phyloP scores from a whole-genome alignment of 78 protist genomes.

The Emiliania huxleyi region DNA sequence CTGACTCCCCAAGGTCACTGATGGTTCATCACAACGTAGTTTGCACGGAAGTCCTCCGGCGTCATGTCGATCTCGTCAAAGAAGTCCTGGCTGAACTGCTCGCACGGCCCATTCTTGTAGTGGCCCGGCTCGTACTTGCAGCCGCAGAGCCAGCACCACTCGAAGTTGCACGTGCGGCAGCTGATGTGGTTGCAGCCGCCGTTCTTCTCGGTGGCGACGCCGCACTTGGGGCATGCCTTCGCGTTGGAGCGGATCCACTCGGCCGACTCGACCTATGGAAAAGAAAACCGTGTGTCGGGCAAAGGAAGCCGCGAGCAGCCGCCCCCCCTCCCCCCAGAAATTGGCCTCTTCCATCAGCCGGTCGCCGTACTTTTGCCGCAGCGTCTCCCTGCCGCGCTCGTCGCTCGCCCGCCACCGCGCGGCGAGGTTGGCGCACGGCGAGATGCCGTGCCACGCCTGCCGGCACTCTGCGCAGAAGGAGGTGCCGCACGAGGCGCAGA shows the following conservation, averaged over 20 bases:
- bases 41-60: not conserved
- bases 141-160: constrained; percentile 72
- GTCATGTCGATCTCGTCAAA: not conserved
- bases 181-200: constrained; percentile 78
- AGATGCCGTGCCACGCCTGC: not conserved
- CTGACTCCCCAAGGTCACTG: too few species aligned
- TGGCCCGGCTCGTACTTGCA: not conserved
- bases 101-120: not conserved
- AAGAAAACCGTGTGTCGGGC: too few species aligned
- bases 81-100: not conserved
- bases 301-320: too few species aligned
- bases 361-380: not conserved
- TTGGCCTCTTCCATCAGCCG: not conserved
- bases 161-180: constrained; percentile 53
- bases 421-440: constrained; percentile 14
- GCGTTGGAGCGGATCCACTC: not conserved
- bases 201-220: constrained; percentile 57
- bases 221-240: constrained; percentile 62
- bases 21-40: not conserved
- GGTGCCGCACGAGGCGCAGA: not conserved
- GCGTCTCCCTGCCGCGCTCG: not conserved
- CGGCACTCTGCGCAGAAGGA: not conserved
- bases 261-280: too few species aligned
- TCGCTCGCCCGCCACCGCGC: not conserved
- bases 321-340: too few species aligned